Percentiles rank a stretch among this genome's conserved stretches.
phyloP scores from a whole-genome alignment of 306 rosid species.

The Ochetophila trinervis region DNA sequence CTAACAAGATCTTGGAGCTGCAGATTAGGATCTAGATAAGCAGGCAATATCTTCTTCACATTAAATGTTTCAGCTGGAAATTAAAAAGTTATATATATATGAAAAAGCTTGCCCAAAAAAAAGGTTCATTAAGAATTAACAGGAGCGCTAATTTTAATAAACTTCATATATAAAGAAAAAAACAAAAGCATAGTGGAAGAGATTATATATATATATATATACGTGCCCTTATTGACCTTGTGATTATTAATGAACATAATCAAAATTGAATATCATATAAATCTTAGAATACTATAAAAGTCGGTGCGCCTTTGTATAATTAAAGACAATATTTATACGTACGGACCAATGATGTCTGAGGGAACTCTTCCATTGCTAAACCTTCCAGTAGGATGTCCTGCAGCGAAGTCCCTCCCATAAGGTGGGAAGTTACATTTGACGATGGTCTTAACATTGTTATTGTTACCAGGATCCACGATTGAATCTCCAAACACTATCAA shows the following conservation, averaged over 20 bases:
- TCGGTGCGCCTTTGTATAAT: too few species aligned
- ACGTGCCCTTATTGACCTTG: too few species aligned
- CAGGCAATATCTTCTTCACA: slow-evolving; percentile 53
- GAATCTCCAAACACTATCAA: slow-evolving; percentile 74
- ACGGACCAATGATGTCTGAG: slow-evolving; percentile 52
- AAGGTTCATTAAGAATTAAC: too few species aligned
- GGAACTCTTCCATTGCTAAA: slow-evolving; percentile 63
- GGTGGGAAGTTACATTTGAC: slow-evolving; percentile 61
- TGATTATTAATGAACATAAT: too few species aligned
- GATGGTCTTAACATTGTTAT: slow-evolving; percentile 46
- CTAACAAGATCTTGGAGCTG: slow-evolving; percentile 58
- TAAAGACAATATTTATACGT: too few species aligned
- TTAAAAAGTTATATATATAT: background rate
- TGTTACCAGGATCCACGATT: slow-evolving; percentile 67
- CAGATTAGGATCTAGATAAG: slow-evolving; percentile 59
- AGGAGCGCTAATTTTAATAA: too few species aligned
- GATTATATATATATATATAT: too few species aligned
- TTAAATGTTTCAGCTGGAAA: slow-evolving; percentile 56
- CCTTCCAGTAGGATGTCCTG: slow-evolving; percentile 56
- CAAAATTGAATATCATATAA: too few species aligned
- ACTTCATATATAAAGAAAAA: too few species aligned
- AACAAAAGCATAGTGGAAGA: too few species aligned
- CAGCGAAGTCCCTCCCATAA: slow-evolving; percentile 57
- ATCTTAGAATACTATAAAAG: too few species aligned
- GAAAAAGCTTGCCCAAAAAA: background rate